Conservation (phyloP, 1,284 basidiomycete species). For the Cutaneotrichosporon sp. region DNA sequence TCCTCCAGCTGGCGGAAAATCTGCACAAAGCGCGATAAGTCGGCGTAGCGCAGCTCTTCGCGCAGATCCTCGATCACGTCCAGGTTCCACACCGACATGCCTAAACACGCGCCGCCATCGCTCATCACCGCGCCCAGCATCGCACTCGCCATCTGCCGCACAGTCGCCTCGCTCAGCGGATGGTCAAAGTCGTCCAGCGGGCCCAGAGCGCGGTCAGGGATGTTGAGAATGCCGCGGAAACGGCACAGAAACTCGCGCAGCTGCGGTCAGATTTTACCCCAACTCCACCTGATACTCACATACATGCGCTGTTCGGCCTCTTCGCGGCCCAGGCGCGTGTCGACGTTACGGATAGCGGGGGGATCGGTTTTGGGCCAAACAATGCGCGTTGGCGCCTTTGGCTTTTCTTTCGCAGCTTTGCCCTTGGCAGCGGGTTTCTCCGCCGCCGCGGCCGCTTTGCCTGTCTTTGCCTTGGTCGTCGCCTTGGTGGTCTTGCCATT, state of each 20-base stretch:
- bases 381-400: conserved; percentile 1
- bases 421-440: conserved; percentile 14
- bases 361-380: conserved; percentile 17
- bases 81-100: neutral
- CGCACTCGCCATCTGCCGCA: conserved; percentile 31
- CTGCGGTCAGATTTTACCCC: conserved; percentile 9
- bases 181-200: conserved; percentile 43
- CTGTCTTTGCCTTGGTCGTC: conserved; percentile 5
- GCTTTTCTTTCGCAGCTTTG: conserved; percentile 5
- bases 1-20: conserved; percentile 25
- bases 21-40: conserved; percentile 34
- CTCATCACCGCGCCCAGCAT: conserved; percentile 33
- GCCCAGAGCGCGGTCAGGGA: conserved; percentile 35
- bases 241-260: conserved; percentile 40
- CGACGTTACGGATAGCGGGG: conserved; percentile 30
- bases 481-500: conserved; percentile 3
- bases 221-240: conserved; percentile 26
- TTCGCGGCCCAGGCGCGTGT: conserved; percentile 24
- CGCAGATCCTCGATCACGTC: conserved; percentile 17
- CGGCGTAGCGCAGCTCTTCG: conserved; percentile 41
- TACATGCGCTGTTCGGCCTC: conserved; percentile 36
- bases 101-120: neutral
- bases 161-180: conserved; percentile 35
- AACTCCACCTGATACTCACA: neutral
- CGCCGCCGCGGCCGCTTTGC: conserved; percentile 2